Evolutionary conservation across 495 filamentous ascomycete species (phyloP), one percentile per base, ranked within the genome.

Genomic region (Lasiosphaeria miniovina): DNA sequence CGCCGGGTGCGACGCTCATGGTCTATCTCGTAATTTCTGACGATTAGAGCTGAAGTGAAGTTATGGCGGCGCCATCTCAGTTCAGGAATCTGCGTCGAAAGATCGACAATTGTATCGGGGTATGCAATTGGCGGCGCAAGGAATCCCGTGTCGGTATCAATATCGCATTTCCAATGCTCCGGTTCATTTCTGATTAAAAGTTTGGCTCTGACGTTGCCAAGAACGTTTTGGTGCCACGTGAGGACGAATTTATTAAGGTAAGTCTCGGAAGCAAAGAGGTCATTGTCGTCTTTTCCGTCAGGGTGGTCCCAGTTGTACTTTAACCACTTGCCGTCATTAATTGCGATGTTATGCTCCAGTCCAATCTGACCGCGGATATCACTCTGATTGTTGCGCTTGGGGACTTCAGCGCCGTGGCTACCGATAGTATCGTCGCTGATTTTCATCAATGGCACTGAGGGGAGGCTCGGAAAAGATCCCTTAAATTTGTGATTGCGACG

Each of bases 131-230:
- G 73, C 6, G 55, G 35, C 34, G 74, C 34, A 24, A 75, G 62
- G 15, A 7, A 4, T 15, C 75, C 74, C 0, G 64, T 73, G 12
- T 49, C 6, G 1, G 75, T 60, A 51, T 77, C 56, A 14, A 79
- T 57, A 17, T 75, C 75, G 32, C 65, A 66, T 1, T 46, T 40
- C 45, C 62, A 69, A 15, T 76, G 70, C 4, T 59, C 38, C 4
- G 40, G 32, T 10, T 55, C 38, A 1, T 52, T 50, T 24, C 55
- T n/a, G 0, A 61, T 33, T 10, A 62, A 32, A 32, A 73, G 67
- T 7, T 54, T 17, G 3, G 54, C 61, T 15, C 32, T 14, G 17
- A 66, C n/a, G 4, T 43, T 24, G 33, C 60, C 61, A 3, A 65
- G 54, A 40, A 48, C 24, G 3, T 35, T 8, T 0, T 43, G 4